Base-by-base conservation (phyloP, 129 eudicot species). In the Flaveria ramosissima region DNA sequence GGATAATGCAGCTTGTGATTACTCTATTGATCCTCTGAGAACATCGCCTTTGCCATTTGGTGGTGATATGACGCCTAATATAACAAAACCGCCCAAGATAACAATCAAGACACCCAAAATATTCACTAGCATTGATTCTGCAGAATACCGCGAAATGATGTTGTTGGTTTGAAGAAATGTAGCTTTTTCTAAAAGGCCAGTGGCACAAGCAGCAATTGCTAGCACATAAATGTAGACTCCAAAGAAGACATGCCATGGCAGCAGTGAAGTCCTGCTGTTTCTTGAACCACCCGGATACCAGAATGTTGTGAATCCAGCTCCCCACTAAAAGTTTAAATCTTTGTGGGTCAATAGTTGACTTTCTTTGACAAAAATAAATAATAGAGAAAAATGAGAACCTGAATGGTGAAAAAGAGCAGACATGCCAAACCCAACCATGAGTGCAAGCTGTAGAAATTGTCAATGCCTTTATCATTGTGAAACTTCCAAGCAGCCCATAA, bases 201-300 rank as follows among this genome's bases (percentile, higher is more conserved):
- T 87, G 19, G 87, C 73, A 71, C 96, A 89, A 46, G 97, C 88
- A 64, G 89, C 92, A 59, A 93, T 79, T 16, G 97, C 90, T 16
- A 93, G 92, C 80, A 81, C 97, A 53, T 91, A 93, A 2, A 89
- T 91, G 75, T 91, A 93, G 65, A 91, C 78, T 19, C 97, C 97
- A 8, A 93, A 85, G 80, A 87, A 93, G 9, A 89, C 90, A 71
- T 93, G 98, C 97, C 98, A 93, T 15, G 97, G 89, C 46, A 91
- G 73, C 71, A 91, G 78, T 62, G 82, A 85, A 20, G 83, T 82
- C 84, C 97, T 89, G 84, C 90, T 83, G 84, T 81, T 90, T 75
- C 93, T 90, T 69, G 97, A 87, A 82, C 98, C 97, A 73, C 97
- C 96, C 1, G 98, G 93, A 68, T 91, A 93, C 97, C 97, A 93